Evolutionary conservation across 202 grass and related monocot genomes (phyloP).

Genomic region (Hordeum pubiflorum): DNA sequence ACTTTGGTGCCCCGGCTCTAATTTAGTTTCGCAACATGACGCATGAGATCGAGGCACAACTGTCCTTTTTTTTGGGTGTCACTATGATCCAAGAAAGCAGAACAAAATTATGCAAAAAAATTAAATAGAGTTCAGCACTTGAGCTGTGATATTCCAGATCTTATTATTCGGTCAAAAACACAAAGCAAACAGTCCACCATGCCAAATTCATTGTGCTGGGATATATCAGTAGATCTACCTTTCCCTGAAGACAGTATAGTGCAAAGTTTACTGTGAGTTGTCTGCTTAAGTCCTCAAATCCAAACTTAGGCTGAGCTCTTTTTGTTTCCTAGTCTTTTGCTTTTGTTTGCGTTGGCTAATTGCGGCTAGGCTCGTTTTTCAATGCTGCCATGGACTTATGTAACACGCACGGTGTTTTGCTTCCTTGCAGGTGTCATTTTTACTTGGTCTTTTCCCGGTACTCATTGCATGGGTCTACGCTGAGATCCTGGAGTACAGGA

Average conservation of each 20-base stretch:
- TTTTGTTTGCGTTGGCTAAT: background rate
- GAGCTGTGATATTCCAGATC: background rate
- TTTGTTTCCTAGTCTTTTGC: background rate
- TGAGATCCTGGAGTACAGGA: conserved; percentile 71
- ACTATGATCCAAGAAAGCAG: too few species aligned
- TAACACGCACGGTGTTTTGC: background rate
- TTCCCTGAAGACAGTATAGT: background rate
- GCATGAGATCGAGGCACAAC: background rate
- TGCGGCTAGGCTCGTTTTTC: background rate
- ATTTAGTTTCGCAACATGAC: background rate
- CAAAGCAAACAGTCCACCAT: background rate
- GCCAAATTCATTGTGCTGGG: background rate
- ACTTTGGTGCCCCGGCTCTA: background rate
- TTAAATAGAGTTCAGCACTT: background rate
- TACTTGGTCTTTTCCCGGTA: conserved; percentile 66
- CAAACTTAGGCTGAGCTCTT: background rate
- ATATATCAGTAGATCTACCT: background rate
- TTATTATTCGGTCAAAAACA: background rate
- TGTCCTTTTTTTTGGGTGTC: background rate
- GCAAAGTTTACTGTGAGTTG: background rate
- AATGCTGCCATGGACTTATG: background rate
- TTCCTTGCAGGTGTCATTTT: conserved; percentile 73
- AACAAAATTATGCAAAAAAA: too few species aligned
- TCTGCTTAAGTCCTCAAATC: background rate
- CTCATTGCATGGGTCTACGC: conserved; percentile 84